Percentiles rank a stretch among this genome's conserved stretches.
Conservation (phyloP, 2,329 filamentous ascomycete genomes). For the Monosporascus ibericus region DNA sequence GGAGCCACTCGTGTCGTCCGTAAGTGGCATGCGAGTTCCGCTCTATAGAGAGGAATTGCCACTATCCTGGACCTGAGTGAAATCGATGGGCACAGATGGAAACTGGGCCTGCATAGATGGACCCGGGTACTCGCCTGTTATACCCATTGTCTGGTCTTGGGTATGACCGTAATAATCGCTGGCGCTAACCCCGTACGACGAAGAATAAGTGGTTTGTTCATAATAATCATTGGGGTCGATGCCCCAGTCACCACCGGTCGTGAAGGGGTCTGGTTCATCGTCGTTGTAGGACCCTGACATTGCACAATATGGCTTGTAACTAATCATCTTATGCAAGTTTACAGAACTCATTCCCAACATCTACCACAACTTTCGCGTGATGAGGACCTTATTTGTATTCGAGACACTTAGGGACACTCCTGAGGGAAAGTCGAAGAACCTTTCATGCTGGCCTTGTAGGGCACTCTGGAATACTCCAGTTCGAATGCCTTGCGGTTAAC, state of each 20-base stretch:
- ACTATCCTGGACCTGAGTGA: no score
- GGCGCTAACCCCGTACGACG: not conserved
- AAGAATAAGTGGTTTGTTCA: fast-evolving
- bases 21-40: not conserved
- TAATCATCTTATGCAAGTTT: not conserved
- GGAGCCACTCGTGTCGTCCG: not conserved
- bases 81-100: no score
- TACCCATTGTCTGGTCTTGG: not conserved
- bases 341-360: not conserved
- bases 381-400: not conserved
- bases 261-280: not conserved
- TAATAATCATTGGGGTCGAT: not conserved
- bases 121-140: no score
- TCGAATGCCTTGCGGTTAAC: not conserved
- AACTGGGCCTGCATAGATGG: no score
- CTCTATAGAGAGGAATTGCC: not conserved
- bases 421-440: not conserved
- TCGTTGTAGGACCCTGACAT: not conserved
- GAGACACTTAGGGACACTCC: not conserved
- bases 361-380: not conserved
- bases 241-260: not conserved
- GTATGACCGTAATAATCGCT: not conserved
- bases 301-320: not conserved
- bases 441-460: not conserved
- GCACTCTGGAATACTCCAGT: not conserved